phyloP scores from a whole-genome alignment of 108 stramenopile species.

The Nitzschia sp. region DNA sequence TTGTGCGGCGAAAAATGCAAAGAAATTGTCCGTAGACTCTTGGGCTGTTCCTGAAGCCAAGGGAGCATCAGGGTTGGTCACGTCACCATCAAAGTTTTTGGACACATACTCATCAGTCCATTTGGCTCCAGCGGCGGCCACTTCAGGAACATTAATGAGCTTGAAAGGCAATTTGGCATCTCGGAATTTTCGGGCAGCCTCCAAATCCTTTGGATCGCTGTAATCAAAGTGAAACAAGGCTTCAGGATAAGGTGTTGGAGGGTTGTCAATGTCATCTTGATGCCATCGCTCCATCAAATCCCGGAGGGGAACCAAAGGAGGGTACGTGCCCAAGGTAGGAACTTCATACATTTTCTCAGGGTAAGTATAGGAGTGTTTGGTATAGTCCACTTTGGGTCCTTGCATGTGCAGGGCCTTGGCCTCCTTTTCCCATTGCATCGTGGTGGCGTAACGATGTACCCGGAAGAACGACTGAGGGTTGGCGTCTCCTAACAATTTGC shows the following conservation, averaged over 20 bases:
- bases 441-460: not conserved
- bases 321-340: slow-evolving; percentile 57
- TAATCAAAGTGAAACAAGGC: slow-evolving; percentile 77
- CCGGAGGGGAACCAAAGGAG: slow-evolving; percentile 50
- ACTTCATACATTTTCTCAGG: slow-evolving; percentile 52
- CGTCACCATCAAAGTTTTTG: slow-evolving; percentile 42
- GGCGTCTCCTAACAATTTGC: not conserved
- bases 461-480: not conserved
- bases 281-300: slow-evolving; percentile 70
- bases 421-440: slow-evolving; percentile 30
- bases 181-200: slow-evolving; percentile 61
- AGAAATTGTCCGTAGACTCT: slow-evolving; percentile 78
- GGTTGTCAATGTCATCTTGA: slow-evolving; percentile 73
- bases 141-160: slow-evolving; percentile 77
- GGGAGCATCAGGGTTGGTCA: not conserved
- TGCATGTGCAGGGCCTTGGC: not conserved
- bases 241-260: slow-evolving; percentile 49
- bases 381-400: slow-evolving; percentile 63
- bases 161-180: slow-evolving; percentile 83
- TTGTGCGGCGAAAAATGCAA: slow-evolving; percentile 67
- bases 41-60: slow-evolving; percentile 49
- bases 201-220: slow-evolving; percentile 54
- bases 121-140: slow-evolving; percentile 54
- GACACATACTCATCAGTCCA: slow-evolving; percentile 88
- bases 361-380: slow-evolving; percentile 59